Percentiles rank a stretch among this genome's conserved stretches.
phyloP scores from a whole-genome alignment of 2,329 filamentous ascomycete species.

The Clarireedia monteithiana region DNA sequence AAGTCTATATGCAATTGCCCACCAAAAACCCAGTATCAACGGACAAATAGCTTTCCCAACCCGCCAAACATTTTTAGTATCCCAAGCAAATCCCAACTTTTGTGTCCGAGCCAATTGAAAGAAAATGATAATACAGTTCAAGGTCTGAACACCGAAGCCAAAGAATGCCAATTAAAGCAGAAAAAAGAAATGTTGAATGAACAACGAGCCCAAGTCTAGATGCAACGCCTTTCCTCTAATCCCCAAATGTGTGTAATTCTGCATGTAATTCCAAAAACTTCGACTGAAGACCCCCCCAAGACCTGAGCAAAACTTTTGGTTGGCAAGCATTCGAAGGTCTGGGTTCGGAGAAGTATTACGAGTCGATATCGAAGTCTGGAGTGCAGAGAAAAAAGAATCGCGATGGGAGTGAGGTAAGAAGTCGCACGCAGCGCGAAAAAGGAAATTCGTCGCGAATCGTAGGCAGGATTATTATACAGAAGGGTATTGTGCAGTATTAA shows the following conservation, averaged over 20 bases:
- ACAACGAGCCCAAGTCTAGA: slow-evolving; percentile 18
- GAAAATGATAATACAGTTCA: slow-evolving; percentile 9
- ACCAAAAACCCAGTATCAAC: slow-evolving; percentile 6
- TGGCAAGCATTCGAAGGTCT: slow-evolving; percentile 2
- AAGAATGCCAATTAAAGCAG: slow-evolving; percentile 8
- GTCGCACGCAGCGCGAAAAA: slow-evolving; percentile 10
- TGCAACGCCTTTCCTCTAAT: slow-evolving; percentile 19
- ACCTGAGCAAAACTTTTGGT: slow-evolving; percentile 1
- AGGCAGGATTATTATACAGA: slow-evolving; percentile 10
- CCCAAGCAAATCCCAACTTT: slow-evolving; percentile 11
- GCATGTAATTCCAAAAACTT: slow-evolving; percentile 5
- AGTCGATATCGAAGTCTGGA: slow-evolving; percentile 5
- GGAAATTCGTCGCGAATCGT: slow-evolving; percentile 11
- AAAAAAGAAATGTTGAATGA: slow-evolving; percentile 9
- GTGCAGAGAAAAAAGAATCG: slow-evolving; percentile 7
- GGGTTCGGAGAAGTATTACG: background rate
- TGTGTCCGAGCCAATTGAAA: slow-evolving; percentile 10
- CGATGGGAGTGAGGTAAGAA: slow-evolving; percentile 1
- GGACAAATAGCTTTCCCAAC: slow-evolving; percentile 1
- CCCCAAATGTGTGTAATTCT: slow-evolving; percentile 3
- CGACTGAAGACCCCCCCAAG: slow-evolving; percentile 2
- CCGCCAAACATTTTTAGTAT: slow-evolving; percentile 7
- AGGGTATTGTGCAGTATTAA: slow-evolving; percentile 7
- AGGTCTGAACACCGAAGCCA: slow-evolving; percentile 10
- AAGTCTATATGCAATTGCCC: slow-evolving; percentile 10